Evolutionary conservation across 108 stramenopile genomes (phyloP).

Genomic region (Skeletonema costatum): DNA sequence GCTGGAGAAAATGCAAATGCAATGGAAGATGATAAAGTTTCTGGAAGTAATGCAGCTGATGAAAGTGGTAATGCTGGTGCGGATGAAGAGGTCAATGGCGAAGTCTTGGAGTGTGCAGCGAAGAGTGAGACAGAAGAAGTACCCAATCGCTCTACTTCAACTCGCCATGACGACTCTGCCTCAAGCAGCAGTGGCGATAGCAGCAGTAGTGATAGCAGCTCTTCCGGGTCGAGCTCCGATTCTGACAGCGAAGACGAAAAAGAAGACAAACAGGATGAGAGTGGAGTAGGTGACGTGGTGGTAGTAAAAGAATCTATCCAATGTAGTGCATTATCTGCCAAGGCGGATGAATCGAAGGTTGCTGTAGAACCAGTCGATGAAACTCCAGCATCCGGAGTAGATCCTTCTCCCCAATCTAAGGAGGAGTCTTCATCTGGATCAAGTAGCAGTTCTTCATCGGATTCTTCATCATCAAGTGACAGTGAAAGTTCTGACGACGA

Average conservation of each 20-base stretch:
- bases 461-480: slow-evolving; percentile 1
- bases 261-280: neutral
- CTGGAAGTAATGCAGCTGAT: neutral
- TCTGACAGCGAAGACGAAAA: slow-evolving; percentile 12
- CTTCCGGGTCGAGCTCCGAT: slow-evolving; percentile 7
- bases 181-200: neutral
- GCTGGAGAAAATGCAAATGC: too few relatives aligned
- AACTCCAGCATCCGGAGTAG: neutral
- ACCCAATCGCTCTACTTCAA: neutral
- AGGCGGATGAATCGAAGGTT: neutral
- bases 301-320: neutral
- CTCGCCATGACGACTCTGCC: neutral
- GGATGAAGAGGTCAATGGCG: neutral
- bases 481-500: neutral
- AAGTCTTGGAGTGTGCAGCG: neutral
- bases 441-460: neutral
- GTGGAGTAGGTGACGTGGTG: neutral
- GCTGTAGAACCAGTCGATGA: neutral
- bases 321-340: neutral
- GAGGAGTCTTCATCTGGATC: neutral
- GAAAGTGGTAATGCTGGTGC: neutral
- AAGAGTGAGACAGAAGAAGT: neutral
- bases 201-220: slow-evolving; percentile 8
- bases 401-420: neutral
- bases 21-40: neutral